Evolutionary conservation across 1,139 yeast species (phyloP).

Genomic region (Scheffersomyces cryptocercus): DNA sequence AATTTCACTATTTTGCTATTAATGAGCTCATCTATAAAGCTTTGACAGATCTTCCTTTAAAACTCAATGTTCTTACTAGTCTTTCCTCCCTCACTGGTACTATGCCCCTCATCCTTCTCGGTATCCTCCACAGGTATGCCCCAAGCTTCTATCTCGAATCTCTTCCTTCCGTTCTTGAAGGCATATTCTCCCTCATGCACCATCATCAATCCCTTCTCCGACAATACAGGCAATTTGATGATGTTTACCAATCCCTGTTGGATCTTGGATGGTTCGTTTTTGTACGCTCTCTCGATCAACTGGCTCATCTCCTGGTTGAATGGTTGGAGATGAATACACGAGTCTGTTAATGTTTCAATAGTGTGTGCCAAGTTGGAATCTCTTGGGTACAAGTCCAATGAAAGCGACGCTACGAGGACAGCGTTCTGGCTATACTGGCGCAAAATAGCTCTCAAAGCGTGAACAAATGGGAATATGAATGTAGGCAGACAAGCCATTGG

Average conservation of each 20-base stretch:
- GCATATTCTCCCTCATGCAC: slow-evolving; percentile 76
- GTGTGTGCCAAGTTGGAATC: slow-evolving; percentile 47
- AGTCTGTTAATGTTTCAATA: slow-evolving; percentile 65
- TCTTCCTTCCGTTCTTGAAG: slow-evolving; percentile 79
- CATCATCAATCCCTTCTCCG: slow-evolving; percentile 81
- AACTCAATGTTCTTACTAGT: slow-evolving; percentile 37
- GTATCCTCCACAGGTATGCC: slow-evolving; percentile 91
- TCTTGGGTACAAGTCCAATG: slow-evolving; percentile 70
- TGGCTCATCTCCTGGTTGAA: slow-evolving; percentile 74
- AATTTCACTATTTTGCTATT: neutral
- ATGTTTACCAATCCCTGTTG: slow-evolving; percentile 88
- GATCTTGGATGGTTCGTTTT: slow-evolving; percentile 69
- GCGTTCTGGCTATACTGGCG: slow-evolving; percentile 49
- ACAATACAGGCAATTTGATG: slow-evolving; percentile 66
- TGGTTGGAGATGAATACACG: slow-evolving; percentile 76
- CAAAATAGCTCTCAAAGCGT: slow-evolving; percentile 56
- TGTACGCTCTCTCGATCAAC: slow-evolving; percentile 66
- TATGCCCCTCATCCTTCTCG: slow-evolving; percentile 37
- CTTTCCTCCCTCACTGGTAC: slow-evolving; percentile 27
- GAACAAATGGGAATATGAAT: slow-evolving; percentile 62
- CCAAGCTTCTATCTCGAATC: slow-evolving; percentile 88
- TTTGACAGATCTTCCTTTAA: slow-evolving; percentile 10
- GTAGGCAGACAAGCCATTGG: slow-evolving; percentile 51
- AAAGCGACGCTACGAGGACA: slow-evolving; percentile 53
- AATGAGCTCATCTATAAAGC: neutral